Conservation (phyloP, 768 basidiomycete genomes). For the Calocera cornea region DNA sequence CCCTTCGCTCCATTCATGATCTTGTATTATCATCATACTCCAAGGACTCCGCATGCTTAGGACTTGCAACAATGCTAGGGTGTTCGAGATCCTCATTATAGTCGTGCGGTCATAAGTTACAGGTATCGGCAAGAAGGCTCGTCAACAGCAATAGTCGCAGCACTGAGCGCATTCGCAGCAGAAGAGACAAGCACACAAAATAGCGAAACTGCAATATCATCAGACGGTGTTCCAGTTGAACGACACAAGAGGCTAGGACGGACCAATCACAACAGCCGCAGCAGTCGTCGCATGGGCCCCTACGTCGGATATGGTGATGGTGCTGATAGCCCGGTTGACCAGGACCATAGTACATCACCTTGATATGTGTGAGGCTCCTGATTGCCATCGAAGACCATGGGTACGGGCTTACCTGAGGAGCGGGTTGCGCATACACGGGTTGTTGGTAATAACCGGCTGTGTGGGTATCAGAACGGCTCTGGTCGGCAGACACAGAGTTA, state of each 20-base stretch:
- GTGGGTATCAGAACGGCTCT: background rate
- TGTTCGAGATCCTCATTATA: background rate
- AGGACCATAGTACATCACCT: background rate
- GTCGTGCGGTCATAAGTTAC: background rate
- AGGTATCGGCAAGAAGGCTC: background rate
- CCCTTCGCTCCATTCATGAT: background rate
- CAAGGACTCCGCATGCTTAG: background rate
- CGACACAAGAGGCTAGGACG: background rate
- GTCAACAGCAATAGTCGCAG: background rate
- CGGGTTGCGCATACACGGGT: background rate
- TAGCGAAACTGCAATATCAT: background rate
- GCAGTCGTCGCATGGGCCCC: background rate
- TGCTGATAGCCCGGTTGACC: background rate
- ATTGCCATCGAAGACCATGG: background rate
- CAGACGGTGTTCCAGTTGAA: background rate
- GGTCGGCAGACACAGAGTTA: background rate
- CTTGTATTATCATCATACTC: background rate
- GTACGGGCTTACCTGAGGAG: background rate
- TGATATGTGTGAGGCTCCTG: background rate
- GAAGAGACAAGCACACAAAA: background rate
- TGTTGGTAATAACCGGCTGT: background rate
- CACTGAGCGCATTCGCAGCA: slow-evolving; percentile 1
- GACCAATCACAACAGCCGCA: background rate
- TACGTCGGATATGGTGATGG: background rate
- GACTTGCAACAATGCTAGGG: background rate